phyloP scores from a whole-genome alignment of 23 red algal species.

The Pyropia haitanensis region DNA sequence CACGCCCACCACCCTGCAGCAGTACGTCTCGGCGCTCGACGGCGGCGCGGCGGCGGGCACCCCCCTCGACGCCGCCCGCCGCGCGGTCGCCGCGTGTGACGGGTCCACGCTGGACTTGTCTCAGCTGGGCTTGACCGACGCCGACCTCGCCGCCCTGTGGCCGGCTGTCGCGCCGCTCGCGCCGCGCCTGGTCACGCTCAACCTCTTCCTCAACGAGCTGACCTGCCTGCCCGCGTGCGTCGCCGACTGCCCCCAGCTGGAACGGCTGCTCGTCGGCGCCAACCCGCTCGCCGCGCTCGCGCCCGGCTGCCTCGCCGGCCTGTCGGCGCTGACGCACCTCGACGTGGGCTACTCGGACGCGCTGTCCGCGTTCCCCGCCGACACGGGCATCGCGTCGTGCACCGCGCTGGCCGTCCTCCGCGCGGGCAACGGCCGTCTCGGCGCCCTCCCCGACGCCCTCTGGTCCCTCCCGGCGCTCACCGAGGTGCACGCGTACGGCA shows the following conservation, averaged over 20 bases:
- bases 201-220: constrained; percentile 70
- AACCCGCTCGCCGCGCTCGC: constrained; percentile 49
- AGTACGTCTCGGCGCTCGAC: too few species aligned
- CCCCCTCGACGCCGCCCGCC: constrained; percentile 32
- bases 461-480: constrained; percentile 27
- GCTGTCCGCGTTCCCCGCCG: constrained; percentile 26
- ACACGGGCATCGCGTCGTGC: constrained; percentile 14
- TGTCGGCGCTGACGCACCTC: constrained; percentile 22
- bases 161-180: constrained; percentile 9
- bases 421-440: constrained; percentile 38
- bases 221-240: constrained; percentile 45
- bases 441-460: constrained; percentile 29
- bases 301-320: constrained; percentile 15
- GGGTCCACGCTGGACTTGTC: constrained; percentile 32
- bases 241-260: constrained; percentile 18
- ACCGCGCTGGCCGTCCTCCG: constrained; percentile 19
- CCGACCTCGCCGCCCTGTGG: constrained; percentile 24
- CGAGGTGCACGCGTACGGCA: constrained; percentile 69
- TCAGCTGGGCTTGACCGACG: constrained; percentile 45
- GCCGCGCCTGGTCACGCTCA: constrained; percentile 28
- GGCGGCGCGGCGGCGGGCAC: neutral
- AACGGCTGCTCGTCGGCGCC: constrained; percentile 41
- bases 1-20: too few species aligned
- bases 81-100: constrained; percentile 23
- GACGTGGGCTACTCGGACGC: constrained; percentile 68